These are phyloP conservation scores for Cupressus sempervirens DNA, from an alignment of 75 land plant species.

Conservation along the genomic window DNA sequence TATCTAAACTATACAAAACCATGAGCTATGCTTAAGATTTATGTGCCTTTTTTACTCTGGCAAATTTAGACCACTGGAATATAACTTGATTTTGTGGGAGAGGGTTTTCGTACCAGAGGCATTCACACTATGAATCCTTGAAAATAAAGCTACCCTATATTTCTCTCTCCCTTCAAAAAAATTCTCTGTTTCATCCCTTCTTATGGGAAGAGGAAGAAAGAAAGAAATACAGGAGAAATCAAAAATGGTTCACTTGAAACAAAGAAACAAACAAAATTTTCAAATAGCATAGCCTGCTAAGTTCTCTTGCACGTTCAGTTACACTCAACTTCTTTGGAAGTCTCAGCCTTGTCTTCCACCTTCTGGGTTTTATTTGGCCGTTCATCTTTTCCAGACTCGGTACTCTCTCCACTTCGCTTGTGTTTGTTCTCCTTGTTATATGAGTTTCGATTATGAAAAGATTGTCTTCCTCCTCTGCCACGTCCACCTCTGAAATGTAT, in stretches of 20 bases:
- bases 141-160: conserved; percentile 4
- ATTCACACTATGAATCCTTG: not conserved
- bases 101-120: not conserved
- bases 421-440: not conserved
- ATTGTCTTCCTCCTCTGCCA: conserved; percentile 6
- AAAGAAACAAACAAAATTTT: not conserved
- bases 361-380: not conserved
- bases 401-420: not conserved
- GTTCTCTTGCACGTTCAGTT: not conserved
- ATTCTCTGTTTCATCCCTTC: not conserved
- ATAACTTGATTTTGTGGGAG: not conserved
- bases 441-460: not conserved
- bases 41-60: not conserved
- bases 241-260: conserved; percentile 5
- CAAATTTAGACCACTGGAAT: not conserved
- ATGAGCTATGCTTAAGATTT: not conserved
- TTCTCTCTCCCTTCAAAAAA: not conserved
- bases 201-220: not conserved
- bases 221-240: not conserved
- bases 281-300: not conserved
- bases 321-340: conserved; percentile 3
- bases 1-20: not conserved
- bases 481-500: not conserved
- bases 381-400: not conserved
- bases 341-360: conserved; percentile 1